These are phyloP conservation scores for Vigna trinervia DNA, from an alignment of 306 rosid species.

Conservation along the genomic window DNA sequence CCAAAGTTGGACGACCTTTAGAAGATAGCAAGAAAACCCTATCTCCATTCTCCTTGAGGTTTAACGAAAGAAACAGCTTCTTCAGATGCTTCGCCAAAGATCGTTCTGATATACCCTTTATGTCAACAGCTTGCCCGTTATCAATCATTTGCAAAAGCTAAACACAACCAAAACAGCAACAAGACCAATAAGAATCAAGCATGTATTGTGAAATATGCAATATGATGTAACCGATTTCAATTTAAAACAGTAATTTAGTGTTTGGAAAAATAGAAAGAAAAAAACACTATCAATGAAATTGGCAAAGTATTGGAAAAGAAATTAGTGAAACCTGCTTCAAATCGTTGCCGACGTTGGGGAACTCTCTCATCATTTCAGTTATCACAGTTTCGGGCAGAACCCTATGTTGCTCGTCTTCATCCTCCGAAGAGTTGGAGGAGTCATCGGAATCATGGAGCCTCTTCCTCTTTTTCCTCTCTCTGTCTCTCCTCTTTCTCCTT, in stretches of 20 bases:
- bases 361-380: constrained; percentile 62
- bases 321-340: constrained; percentile 66
- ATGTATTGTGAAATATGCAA: constrained; percentile 2
- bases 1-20: constrained; percentile 74
- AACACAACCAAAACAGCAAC: constrained; percentile 37
- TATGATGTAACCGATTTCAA: not conserved
- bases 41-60: constrained; percentile 73
- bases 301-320: not conserved
- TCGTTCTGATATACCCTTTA: constrained; percentile 79
- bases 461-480: constrained; percentile 58
- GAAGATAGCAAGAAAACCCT: constrained; percentile 72
- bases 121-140: constrained; percentile 93
- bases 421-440: constrained; percentile 45
- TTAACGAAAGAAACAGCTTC: constrained; percentile 73
- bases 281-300: constrained; percentile 5
- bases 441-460: constrained; percentile 50
- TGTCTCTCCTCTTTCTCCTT: constrained; percentile 50
- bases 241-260: not conserved
- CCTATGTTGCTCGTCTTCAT: constrained; percentile 46
- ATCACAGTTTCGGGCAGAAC: constrained; percentile 58
- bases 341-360: constrained; percentile 76
- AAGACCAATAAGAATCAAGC: constrained; percentile 14
- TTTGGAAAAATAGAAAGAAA: not conserved
- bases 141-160: constrained; percentile 94
- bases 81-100: constrained; percentile 68